A percentile compares a stretch with the other conserved stretches of the same genome.
Conservation (phyloP, 345 rosid species). For the Salix caprea region DNA sequence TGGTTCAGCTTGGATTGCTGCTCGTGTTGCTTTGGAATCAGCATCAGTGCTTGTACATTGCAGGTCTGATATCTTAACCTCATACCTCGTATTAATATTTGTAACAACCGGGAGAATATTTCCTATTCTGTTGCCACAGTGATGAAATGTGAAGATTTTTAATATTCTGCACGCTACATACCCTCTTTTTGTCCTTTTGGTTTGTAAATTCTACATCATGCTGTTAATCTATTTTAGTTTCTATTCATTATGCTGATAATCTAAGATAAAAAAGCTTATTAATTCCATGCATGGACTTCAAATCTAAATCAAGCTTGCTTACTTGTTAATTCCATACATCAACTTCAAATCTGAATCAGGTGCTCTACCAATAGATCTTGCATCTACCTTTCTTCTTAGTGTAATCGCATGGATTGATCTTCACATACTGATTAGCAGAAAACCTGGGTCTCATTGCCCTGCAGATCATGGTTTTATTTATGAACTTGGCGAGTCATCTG, state of each 20-base stretch:
- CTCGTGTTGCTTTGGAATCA: slow-evolving; percentile 82
- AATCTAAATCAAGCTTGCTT: neutral
- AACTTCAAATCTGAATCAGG: neutral
- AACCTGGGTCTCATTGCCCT: neutral
- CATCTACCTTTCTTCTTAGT: neutral
- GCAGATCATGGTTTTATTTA: neutral
- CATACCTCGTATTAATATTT: neutral
- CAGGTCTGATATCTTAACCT: slow-evolving; percentile 51
- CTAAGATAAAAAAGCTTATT: neutral
- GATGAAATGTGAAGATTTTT: neutral
- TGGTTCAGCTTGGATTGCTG: slow-evolving; percentile 99
- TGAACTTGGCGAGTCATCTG: neutral
- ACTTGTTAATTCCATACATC: neutral
- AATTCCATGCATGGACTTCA: neutral
- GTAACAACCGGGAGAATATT: neutral
- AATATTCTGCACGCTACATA: neutral
- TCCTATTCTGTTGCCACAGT: neutral
- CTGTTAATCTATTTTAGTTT: neutral
- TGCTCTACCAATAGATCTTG: neutral
- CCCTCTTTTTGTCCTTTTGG: neutral
- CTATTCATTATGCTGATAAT: neutral
- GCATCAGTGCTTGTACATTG: slow-evolving; percentile 98
- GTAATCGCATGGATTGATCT: neutral
- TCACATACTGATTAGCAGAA: neutral
- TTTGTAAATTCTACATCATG: neutral